Evolutionary conservation across 1,139 yeast genomes (phyloP).

Genomic region (Yamadazyma blattariae): DNA sequence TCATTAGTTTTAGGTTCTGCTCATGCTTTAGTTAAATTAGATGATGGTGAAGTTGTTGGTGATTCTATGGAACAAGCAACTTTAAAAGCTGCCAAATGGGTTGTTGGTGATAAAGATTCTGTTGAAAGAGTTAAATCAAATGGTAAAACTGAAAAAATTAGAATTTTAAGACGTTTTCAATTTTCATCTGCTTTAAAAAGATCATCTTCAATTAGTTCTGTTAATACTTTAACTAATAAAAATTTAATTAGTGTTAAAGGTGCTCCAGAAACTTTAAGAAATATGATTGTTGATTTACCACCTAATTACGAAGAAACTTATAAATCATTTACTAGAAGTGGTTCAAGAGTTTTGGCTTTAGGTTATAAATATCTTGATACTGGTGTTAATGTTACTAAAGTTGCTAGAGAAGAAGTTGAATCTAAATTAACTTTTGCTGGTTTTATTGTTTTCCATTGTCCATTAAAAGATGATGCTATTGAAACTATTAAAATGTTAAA

Average conservation of each 20-base stretch:
- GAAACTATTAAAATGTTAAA: conserved; percentile 89
- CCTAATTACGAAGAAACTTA: conserved; percentile 78
- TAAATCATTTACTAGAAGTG: conserved; percentile 90
- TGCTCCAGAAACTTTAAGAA: conserved; percentile 96
- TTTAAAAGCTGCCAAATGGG: conserved; percentile 83
- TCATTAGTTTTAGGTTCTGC: conserved; percentile 86
- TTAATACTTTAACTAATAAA: conserved; percentile 49
- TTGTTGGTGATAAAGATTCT: conserved; percentile 69
- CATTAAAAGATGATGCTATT: conserved; percentile 89
- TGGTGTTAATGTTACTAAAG: conserved; percentile 46
- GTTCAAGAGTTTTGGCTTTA: conserved; percentile 93
- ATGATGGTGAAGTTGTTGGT: conserved; percentile 97
- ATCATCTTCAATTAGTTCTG: conserved; percentile 82
- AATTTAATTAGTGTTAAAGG: conserved; percentile 90
- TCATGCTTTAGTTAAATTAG: conserved; percentile 89
- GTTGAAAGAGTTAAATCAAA: conserved; percentile 43
- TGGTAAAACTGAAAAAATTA: conserved; percentile 53
- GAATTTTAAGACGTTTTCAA: conserved; percentile 90
- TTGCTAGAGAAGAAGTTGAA: conserved; percentile 77
- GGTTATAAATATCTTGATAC: conserved; percentile 76
- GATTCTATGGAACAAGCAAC: conserved; percentile 99
- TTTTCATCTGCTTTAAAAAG: conserved; percentile 94
- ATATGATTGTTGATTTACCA: conserved; percentile 73
- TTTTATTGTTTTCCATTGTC: conserved; percentile 95
- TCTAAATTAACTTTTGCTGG: conserved; percentile 78